These are phyloP conservation scores for Metschnikowia santaceciliae DNA, from an alignment of 805 yeast genomes.

Conservation along the genomic window DNA sequence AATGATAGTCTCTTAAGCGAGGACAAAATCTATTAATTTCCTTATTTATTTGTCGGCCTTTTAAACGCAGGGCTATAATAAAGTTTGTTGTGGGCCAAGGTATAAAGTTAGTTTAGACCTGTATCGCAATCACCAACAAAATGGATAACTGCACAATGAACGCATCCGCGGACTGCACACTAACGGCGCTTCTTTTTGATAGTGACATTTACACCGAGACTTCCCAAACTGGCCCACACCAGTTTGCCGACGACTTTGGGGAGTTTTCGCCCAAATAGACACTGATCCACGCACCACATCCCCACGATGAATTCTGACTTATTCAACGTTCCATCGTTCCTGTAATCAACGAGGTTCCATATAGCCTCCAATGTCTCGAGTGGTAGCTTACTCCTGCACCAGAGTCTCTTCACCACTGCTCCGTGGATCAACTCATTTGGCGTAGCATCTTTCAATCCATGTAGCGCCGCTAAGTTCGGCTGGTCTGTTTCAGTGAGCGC, in stretches of 20 bases:
- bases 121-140: conserved; percentile 3
- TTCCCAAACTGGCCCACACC: conserved; percentile 78
- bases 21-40: background rate
- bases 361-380: conserved; percentile 52
- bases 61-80: background rate
- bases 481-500: conserved; percentile 20
- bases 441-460: conserved; percentile 26
- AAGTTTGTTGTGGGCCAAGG: background rate
- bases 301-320: conserved; percentile 89
- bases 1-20: no score
- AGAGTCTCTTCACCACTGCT: conserved; percentile 67
- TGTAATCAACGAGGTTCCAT: conserved; percentile 67
- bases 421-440: conserved; percentile 46
- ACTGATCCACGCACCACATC: conserved; percentile 96
- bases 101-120: background rate
- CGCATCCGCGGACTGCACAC: background rate
- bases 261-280: conserved; percentile 86
- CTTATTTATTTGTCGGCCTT: background rate
- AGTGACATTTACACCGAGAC: conserved; percentile 39
- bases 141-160: conserved; percentile 1
- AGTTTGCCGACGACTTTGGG: conserved; percentile 64
- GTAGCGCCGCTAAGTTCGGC: conserved; percentile 26
- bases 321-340: conserved; percentile 70
- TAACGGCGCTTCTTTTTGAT: conserved; percentile 32
- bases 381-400: conserved; percentile 76